Percentiles rank a stretch among this genome's conserved stretches.
Evolutionary conservation across 805 yeast species (phyloP).

Genomic region (Nakazawaea sp.): DNA sequence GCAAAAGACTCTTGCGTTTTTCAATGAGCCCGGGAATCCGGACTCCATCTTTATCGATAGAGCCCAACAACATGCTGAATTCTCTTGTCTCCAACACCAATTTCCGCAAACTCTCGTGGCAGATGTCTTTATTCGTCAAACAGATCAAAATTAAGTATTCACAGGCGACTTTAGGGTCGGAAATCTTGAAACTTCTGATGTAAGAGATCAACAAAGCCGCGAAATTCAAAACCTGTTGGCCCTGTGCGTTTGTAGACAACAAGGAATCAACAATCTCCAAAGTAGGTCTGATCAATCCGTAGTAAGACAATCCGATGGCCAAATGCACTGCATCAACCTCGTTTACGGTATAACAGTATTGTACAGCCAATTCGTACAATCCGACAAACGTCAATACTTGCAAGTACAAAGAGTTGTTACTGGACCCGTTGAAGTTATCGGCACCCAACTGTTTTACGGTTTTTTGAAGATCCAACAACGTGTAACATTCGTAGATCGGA

Average conservation of each 20-base stretch:
- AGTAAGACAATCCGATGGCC: conserved; percentile 72
- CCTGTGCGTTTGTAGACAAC: conserved; percentile 23
- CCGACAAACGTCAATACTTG: conserved; percentile 73
- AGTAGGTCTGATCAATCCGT: conserved; percentile 56
- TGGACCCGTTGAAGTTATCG: conserved; percentile 57
- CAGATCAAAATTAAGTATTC: conserved; percentile 77
- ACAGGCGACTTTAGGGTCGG: conserved; percentile 89
- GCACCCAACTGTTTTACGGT: conserved; percentile 68
- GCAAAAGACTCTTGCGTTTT: conserved; percentile 60
- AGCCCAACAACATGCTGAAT: conserved; percentile 78
- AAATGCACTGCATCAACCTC: conserved; percentile 88
- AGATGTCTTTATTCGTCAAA: conserved; percentile 36
- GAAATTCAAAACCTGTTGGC: conserved; percentile 27
- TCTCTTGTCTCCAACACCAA: conserved; percentile 83
- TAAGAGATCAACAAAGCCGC: conserved; percentile 71
- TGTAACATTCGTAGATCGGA: conserved; percentile 64
- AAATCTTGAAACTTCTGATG: conserved; percentile 72
- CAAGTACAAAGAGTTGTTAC: conserved; percentile 63
- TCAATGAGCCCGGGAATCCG: conserved; percentile 82
- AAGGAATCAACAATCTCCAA: conserved; percentile 27
- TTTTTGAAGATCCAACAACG: conserved; percentile 67
- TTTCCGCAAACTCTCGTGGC: conserved; percentile 78
- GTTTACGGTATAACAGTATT: conserved; percentile 50
- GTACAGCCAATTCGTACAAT: conserved; percentile 72
- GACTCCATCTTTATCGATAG: conserved; percentile 67